Percentiles rank a stretch among this genome's conserved stretches.
phyloP scores from a whole-genome alignment of 305 asterid genomes.

The Fraxinus xanthoxyloides region DNA sequence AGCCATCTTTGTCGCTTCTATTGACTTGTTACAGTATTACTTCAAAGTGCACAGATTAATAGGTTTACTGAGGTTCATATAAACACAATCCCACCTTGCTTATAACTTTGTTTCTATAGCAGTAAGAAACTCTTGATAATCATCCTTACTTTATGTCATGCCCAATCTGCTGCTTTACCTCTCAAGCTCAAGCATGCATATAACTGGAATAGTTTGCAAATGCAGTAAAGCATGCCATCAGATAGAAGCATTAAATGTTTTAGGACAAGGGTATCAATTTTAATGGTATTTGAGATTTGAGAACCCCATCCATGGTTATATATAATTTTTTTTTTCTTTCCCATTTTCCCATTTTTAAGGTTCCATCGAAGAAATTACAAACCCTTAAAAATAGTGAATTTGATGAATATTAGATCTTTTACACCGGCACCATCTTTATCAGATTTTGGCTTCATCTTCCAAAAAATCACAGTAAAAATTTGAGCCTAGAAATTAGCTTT shows the following conservation, averaged over 20 bases:
- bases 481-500: not conserved
- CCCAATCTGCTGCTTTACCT: not conserved
- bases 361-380: not conserved
- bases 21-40: not conserved
- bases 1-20: not conserved
- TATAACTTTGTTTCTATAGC: not conserved
- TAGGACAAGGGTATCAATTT: not conserved
- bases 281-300: not conserved
- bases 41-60: not conserved
- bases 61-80: not conserved
- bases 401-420: not conserved
- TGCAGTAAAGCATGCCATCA: not conserved
- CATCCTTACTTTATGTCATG: not conserved
- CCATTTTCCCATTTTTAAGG: not conserved
- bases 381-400: not conserved
- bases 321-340: not conserved
- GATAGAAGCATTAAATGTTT: slow-evolving; percentile 2
- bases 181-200: not conserved
- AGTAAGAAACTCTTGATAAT: not conserved
- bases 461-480: not conserved
- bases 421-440: not conserved
- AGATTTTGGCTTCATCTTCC: not conserved
- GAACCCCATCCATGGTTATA: not conserved
- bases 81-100: not conserved
- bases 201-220: not conserved